Evolutionary conservation across 2,329 filamentous ascomycete genomes (phyloP).

Genomic region (Fusarium coicis): DNA sequence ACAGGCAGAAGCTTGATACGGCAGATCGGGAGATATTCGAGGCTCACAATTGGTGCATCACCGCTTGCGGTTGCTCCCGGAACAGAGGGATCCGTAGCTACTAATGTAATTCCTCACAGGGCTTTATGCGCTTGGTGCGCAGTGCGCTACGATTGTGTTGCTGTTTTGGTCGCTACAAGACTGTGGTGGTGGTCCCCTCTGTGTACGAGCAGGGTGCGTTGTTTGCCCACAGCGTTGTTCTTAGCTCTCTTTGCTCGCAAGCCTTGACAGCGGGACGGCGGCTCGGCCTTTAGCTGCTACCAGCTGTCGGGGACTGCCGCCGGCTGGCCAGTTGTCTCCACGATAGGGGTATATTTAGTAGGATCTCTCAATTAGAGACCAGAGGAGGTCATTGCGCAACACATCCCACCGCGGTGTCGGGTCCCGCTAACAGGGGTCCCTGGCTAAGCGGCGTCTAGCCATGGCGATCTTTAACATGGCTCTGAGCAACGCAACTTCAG

Average conservation of each 20-base stretch:
- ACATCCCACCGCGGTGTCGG: constrained; percentile 37
- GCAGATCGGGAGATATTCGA: background rate
- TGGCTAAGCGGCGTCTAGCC: background rate
- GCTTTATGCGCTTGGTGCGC: constrained; percentile 9
- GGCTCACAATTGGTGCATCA: constrained; percentile 8
- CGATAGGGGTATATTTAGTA: background rate
- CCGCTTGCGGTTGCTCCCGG: constrained; percentile 10
- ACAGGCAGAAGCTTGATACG: constrained; percentile 7
- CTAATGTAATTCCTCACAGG: background rate
- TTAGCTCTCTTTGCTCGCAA: constrained; percentile 11
- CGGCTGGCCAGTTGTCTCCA: background rate
- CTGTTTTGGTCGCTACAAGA: constrained; percentile 1
- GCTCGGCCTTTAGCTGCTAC: constrained; percentile 21
- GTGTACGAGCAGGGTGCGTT: constrained; percentile 20
- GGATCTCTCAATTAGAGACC: background rate
- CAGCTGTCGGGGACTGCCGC: constrained; percentile 1
- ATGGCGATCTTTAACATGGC: constrained; percentile 31
- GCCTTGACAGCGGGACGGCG: constrained; percentile 29
- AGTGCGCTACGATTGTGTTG: background rate
- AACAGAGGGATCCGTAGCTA: background rate
- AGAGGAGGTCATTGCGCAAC: constrained; percentile 31
- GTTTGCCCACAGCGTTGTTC: constrained; percentile 24
- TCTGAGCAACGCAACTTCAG: background rate
- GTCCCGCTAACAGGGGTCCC: constrained; percentile 25
- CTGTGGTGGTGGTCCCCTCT: background rate